Evolutionary conservation across 1,284 basidiomycete genomes (phyloP), one percentile per base, ranked within the genome.

Genomic region (Coniferiporia sulphurascens): DNA sequence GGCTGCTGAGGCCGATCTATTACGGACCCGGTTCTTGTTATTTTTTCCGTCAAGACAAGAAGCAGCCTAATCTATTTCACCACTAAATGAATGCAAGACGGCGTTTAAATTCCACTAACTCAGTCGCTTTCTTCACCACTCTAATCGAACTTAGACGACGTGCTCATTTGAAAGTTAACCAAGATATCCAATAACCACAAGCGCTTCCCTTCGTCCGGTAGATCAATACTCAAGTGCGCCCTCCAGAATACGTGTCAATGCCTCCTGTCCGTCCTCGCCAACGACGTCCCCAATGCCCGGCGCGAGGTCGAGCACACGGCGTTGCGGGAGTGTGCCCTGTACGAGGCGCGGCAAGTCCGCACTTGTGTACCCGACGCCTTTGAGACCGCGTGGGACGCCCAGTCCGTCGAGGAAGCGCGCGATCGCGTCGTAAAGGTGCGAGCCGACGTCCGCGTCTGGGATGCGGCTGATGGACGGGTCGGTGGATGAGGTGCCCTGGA

Each of bases 391-490:
- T 12, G 95, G 95, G 10, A 98, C 85, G 62, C 88, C 89, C 0
- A 98, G 81, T 9, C 78, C 76, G 67, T 95, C 93, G 49, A 98
- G 81, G 84, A 98, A 98, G 57, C 84, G 79, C 55, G 91, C 92
- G 66, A 98, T 95, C 35, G 93, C 85, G 72, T 98, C 95, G 66
- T 88, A 91, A 44, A 98, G 74, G 64, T 93, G 80, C 35, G 76
- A 77, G 48, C 95, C 95, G 45, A 98, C 77, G 64, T 93, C 92
- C 15, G 76, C 78, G 72, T 98, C 94, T 0, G 90, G 84, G 55
- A 98, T 84, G 43, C 84, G 81, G 10, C 80, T 76, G 64, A 94
- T 85, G 13, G 85, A 84, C 21, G 86, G 80, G 67, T 91, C 89
- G 32, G 83, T 78, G 17, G 79, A 69, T 7, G 81, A 82, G 1